These are phyloP conservation scores for Stagonosporopsis chrysanthemi DNA, from an alignment of 2,329 filamentous ascomycete genomes.

Conservation along the genomic window DNA sequence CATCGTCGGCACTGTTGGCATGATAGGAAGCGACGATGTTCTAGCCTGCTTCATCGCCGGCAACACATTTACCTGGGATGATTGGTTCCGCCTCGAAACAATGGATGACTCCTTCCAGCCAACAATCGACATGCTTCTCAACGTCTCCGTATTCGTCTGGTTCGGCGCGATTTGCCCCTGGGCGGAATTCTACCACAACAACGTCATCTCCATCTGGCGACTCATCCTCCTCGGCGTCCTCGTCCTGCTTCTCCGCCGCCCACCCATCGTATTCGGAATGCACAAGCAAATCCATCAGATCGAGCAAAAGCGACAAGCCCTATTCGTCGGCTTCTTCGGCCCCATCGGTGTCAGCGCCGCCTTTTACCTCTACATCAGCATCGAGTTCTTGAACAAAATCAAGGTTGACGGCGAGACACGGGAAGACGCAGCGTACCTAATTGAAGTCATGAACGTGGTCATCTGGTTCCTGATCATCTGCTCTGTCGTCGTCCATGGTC, in stretches of 20 bases:
- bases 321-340: slow-evolving; percentile 92
- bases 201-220: slow-evolving; percentile 75
- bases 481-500: slow-evolving; percentile 83
- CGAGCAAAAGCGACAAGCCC: slow-evolving; percentile 73
- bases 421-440: slow-evolving; percentile 70
- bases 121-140: slow-evolving; percentile 93
- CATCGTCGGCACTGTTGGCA: slow-evolving; percentile 83
- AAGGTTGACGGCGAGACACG: slow-evolving; percentile 67
- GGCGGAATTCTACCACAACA: slow-evolving; percentile 71
- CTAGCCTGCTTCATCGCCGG: slow-evolving; percentile 92
- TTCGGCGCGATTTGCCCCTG: slow-evolving; percentile 76
- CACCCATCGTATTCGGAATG: slow-evolving; percentile 77
- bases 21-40: slow-evolving; percentile 89
- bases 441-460: slow-evolving; percentile 72
- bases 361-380: slow-evolving; percentile 84
- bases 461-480: slow-evolving; percentile 88
- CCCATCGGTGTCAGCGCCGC: slow-evolving; percentile 90
- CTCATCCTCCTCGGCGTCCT: slow-evolving; percentile 77
- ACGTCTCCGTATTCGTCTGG: slow-evolving; percentile 89
- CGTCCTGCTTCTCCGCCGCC: slow-evolving; percentile 77
- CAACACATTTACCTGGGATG: slow-evolving; percentile 85
- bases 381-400: slow-evolving; percentile 72
- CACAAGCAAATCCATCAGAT: slow-evolving; percentile 83
- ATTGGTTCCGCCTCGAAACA: slow-evolving; percentile 91
- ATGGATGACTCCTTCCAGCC: slow-evolving; percentile 91